A percentile compares a stretch with the other conserved stretches of the same genome.
Evolutionary conservation across 2,329 filamentous ascomycete species (phyloP).

Genomic region (Sclerotinia trifoliorum): DNA sequence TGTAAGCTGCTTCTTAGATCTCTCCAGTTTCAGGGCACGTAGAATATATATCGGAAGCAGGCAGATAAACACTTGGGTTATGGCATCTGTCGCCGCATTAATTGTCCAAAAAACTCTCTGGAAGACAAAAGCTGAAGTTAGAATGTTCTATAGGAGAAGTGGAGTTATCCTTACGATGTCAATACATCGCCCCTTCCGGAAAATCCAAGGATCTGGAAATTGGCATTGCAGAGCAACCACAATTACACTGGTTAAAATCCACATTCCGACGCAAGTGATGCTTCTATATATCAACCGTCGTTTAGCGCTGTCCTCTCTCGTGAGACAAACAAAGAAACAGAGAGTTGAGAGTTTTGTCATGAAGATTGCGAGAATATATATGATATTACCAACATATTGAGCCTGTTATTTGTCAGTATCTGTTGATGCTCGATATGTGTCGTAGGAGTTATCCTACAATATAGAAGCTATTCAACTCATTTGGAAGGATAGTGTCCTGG

Average conservation of each 20-base stretch:
- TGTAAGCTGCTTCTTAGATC: neutral
- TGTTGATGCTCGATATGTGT: neutral
- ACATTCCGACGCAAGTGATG: neutral
- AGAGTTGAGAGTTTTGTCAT: slow-evolving; percentile 1
- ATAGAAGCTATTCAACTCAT: neutral
- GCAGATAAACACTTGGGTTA: neutral
- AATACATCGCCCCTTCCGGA: slow-evolving; percentile 1
- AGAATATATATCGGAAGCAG: slow-evolving; percentile 14
- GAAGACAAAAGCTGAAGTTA: neutral
- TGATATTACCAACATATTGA: slow-evolving; percentile 11
- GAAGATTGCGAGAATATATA: slow-evolving; percentile 10
- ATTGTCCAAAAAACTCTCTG: slow-evolving; percentile 16
- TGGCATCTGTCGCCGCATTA: neutral
- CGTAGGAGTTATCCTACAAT: neutral
- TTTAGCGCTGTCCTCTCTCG: neutral
- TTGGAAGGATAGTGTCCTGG: neutral
- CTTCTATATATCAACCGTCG: neutral
- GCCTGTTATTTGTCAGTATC: neutral
- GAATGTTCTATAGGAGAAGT: neutral
- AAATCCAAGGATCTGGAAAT: neutral
- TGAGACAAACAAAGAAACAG: slow-evolving; percentile 7
- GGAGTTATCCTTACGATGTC: neutral
- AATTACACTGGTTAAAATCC: slow-evolving; percentile 1
- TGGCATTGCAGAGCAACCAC: slow-evolving; percentile 4
- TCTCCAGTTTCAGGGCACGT: neutral